phyloP scores from a whole-genome alignment of 2,329 filamentous ascomycete genomes.

The Botrytis aclada region DNA sequence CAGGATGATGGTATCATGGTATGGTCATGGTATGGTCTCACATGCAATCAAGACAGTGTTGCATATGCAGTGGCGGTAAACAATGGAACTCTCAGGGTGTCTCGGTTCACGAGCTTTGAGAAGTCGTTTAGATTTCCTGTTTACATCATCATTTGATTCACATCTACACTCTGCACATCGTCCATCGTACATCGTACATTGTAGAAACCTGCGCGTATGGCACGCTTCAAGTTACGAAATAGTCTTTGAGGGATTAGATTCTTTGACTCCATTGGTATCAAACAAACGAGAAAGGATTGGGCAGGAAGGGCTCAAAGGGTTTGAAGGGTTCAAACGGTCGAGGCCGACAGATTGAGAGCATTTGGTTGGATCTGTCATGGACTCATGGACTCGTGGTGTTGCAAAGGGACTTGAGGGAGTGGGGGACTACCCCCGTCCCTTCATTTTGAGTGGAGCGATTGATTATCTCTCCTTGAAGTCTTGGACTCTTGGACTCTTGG shows the following conservation, averaged over 20 bases:
- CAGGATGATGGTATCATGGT: background rate
- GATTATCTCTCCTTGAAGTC: background rate
- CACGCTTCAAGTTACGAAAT: background rate
- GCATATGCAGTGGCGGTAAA: slow-evolving; percentile 16
- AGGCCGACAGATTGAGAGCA: background rate
- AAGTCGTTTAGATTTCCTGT: background rate
- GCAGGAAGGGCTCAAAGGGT: background rate
- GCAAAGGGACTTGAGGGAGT: background rate
- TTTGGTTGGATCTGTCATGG: background rate
- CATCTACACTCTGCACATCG: background rate
- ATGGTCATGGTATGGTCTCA: background rate
- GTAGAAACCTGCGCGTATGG: background rate
- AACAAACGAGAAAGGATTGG: too few species aligned
- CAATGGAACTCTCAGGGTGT: slow-evolving; percentile 4
- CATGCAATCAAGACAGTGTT: background rate
- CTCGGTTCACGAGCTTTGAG: background rate
- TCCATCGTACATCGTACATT: background rate
- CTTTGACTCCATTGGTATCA: background rate
- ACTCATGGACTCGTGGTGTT: background rate
- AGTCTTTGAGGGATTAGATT: background rate
- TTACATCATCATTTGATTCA: background rate
- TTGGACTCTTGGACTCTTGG: background rate
- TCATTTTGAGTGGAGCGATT: background rate
- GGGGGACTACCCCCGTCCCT: background rate
- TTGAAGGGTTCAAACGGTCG: background rate